phyloP scores from a whole-genome alignment of 2,329 filamentous ascomycete genomes.

The Byssothecium circinans region DNA sequence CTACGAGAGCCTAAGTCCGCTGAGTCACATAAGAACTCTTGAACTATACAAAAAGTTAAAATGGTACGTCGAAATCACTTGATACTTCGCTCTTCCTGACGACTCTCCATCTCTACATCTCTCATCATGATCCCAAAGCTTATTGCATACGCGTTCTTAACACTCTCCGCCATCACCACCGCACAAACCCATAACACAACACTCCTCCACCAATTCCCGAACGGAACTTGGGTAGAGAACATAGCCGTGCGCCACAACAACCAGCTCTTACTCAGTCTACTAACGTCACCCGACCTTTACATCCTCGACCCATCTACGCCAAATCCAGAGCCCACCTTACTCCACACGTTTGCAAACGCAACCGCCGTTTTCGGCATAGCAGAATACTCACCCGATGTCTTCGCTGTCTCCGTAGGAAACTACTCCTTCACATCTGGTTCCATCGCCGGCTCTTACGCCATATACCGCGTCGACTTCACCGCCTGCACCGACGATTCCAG shows the following conservation, averaged over 20 bases:
- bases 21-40: no score
- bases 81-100: no score
- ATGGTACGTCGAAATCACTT: no score
- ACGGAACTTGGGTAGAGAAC: conserved; percentile 27
- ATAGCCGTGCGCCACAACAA: conserved; percentile 35
- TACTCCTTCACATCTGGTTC: conserved; percentile 5
- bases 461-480: conserved; percentile 20
- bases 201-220: conserved; percentile 6
- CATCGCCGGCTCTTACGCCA: conserved; percentile 9
- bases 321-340: conserved; percentile 11
- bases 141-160: no score
- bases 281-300: conserved; percentile 28
- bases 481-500: no score
- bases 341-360: conserved; percentile 28
- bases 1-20: no score
- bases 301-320: conserved; percentile 24
- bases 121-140: no score
- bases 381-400: conserved; percentile 36
- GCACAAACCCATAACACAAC: neutral
- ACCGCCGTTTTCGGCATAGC: conserved; percentile 40
- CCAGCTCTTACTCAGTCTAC: conserved; percentile 26
- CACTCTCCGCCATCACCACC: no score
- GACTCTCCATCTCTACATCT: no score
- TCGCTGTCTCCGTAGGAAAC: conserved; percentile 33
- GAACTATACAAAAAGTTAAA: no score